phyloP scores from a whole-genome alignment of 2,329 filamentous ascomycete species.

The Aspergillus caelatus region DNA sequence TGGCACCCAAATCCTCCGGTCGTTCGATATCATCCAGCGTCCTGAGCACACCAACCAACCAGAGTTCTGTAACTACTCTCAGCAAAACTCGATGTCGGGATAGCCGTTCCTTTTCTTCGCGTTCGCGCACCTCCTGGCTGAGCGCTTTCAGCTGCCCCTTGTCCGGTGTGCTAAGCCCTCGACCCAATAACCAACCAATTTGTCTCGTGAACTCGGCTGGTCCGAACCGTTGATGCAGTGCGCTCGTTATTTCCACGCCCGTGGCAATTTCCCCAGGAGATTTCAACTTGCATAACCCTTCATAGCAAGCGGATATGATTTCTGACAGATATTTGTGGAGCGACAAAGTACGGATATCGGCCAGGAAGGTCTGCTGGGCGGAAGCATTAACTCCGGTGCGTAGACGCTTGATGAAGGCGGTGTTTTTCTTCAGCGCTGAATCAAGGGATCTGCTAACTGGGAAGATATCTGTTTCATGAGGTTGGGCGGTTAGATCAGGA shows the following conservation, averaged over 20 bases:
- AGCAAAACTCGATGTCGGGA: constrained; percentile 82
- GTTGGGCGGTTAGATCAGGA: constrained; percentile 25
- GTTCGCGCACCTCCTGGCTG: constrained; percentile 79
- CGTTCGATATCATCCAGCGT: constrained; percentile 73
- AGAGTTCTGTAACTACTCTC: constrained; percentile 90
- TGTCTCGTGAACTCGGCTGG: constrained; percentile 87
- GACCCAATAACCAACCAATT: constrained; percentile 88
- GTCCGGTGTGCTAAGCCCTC: constrained; percentile 88
- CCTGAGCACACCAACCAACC: constrained; percentile 85
- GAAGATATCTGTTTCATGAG: constrained; percentile 67
- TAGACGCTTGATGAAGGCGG: constrained; percentile 93
- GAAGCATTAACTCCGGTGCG: constrained; percentile 83
- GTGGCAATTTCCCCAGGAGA: constrained; percentile 88
- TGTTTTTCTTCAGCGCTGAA: constrained; percentile 97
- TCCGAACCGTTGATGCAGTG: constrained; percentile 93
- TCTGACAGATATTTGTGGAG: constrained; percentile 96
- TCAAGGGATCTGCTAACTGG: constrained; percentile 78
- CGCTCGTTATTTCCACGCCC: constrained; percentile 89
- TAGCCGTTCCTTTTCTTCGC: constrained; percentile 93
- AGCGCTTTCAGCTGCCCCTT: constrained; percentile 79
- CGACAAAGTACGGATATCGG: constrained; percentile 87
- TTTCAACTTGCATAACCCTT: constrained; percentile 90
- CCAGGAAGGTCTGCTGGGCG: constrained; percentile 79
- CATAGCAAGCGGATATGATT: constrained; percentile 93
- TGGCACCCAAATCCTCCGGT: constrained; percentile 61